Percentiles rank a stretch among this genome's conserved stretches.
Conservation (phyloP, 352 stramenopile species). For the Globisporangium cylindrosporum region DNA sequence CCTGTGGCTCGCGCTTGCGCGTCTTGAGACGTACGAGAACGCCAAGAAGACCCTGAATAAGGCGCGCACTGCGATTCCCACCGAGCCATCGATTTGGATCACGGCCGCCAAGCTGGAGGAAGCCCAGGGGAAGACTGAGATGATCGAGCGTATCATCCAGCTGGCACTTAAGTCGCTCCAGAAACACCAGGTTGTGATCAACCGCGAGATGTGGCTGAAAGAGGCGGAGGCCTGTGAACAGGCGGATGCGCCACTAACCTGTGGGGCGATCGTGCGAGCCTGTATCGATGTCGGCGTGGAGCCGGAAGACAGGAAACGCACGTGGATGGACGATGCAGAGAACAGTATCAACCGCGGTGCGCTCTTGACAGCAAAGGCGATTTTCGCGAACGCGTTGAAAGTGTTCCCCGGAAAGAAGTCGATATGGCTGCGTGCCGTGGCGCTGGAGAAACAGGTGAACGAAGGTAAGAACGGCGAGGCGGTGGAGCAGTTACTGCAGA, state of each 20-base stretch:
- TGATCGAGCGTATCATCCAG: slow-evolving; percentile 85
- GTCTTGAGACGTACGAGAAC: slow-evolving; percentile 98
- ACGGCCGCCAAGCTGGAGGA: slow-evolving; percentile 99
- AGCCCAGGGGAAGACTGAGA: slow-evolving; percentile 88
- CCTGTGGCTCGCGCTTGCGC: slow-evolving; percentile 97
- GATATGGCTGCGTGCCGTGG: slow-evolving; percentile 94
- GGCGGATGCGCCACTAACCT: slow-evolving; percentile 90
- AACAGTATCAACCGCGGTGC: slow-evolving; percentile 81
- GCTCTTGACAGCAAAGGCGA: slow-evolving; percentile 92
- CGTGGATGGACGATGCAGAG: slow-evolving; percentile 97
- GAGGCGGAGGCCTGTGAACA: slow-evolving; percentile 94
- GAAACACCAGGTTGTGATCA: slow-evolving; percentile 90
- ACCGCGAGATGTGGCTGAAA: slow-evolving; percentile 95
- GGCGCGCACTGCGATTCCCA: slow-evolving; percentile 91
- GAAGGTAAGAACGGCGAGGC: slow-evolving; percentile 69
- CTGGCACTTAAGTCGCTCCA: slow-evolving; percentile 86
- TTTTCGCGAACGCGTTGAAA: slow-evolving; percentile 91
- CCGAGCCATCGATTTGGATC: slow-evolving; percentile 98
- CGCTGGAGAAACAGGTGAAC: slow-evolving; percentile 96
- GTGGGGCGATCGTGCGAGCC: slow-evolving; percentile 92
- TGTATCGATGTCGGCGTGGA: slow-evolving; percentile 96
- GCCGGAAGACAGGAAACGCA: slow-evolving; percentile 94
- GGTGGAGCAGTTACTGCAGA: slow-evolving; percentile 87
- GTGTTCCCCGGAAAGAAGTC: slow-evolving; percentile 91
- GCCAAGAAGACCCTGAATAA: slow-evolving; percentile 97